Evolutionary conservation across 2,329 filamentous ascomycete species (phyloP).

Genomic region (Gnomoniopsis sp.): DNA sequence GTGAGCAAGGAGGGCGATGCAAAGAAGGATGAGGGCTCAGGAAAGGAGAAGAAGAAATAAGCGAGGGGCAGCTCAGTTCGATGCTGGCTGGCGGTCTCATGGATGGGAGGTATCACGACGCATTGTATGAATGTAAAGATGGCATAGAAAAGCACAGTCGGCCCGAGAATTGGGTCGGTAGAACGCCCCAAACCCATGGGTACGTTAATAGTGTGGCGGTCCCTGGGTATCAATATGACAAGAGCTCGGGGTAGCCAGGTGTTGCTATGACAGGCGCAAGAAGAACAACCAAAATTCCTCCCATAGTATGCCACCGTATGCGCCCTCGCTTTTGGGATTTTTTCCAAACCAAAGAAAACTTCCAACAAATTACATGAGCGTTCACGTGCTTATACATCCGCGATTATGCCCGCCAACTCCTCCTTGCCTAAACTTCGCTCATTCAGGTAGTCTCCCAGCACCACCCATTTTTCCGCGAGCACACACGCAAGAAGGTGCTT

Average conservation of each 20-base stretch:
- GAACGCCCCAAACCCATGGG: constrained; percentile 10
- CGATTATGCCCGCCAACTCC: constrained; percentile 70
- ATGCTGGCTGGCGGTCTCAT: background rate
- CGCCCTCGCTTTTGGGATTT: background rate
- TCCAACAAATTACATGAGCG: background rate
- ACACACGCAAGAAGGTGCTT: constrained; percentile 89
- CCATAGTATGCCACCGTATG: background rate
- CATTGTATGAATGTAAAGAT: constrained; percentile 23
- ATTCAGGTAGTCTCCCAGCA: constrained; percentile 54
- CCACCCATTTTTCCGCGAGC: constrained; percentile 63
- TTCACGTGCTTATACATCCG: constrained; percentile 31
- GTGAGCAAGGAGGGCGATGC: constrained; percentile 50
- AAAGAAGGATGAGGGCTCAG: constrained; percentile 40
- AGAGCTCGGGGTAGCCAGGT: constrained; percentile 5
- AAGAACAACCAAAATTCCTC: background rate
- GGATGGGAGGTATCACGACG: constrained; percentile 1
- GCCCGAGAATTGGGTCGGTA: background rate
- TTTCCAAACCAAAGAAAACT: background rate
- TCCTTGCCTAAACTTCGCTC: constrained; percentile 53
- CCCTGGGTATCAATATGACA: constrained; percentile 16
- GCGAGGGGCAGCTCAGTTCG: background rate
- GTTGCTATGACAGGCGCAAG: constrained; percentile 15
- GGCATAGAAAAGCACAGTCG: constrained; percentile 19
- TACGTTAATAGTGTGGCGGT: constrained; percentile 24
- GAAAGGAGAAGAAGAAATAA: constrained; percentile 21